phyloP scores from a whole-genome alignment of 257 asterid genomes.

The Fraxinus americana region DNA sequence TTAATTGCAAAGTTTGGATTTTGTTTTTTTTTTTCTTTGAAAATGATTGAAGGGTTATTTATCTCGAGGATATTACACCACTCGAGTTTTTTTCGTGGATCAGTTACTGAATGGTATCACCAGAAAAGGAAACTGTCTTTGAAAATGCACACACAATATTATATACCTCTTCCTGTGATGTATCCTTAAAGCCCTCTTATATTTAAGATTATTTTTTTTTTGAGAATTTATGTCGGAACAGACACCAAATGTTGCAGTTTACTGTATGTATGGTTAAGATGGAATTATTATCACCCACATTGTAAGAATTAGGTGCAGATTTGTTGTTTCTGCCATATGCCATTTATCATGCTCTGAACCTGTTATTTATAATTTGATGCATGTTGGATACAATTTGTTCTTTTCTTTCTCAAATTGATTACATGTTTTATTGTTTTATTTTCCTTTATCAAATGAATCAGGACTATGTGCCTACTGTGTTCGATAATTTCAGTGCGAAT shows the following conservation, averaged over 20 bases:
- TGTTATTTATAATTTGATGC: background rate
- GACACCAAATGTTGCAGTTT: background rate
- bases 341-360: background rate
- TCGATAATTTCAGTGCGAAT: conserved; percentile 43
- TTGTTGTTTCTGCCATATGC: background rate
- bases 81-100: background rate
- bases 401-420: background rate
- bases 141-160: background rate
- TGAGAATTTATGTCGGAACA: background rate
- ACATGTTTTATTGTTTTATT: background rate
- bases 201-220: background rate
- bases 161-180: background rate
- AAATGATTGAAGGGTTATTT: background rate
- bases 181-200: background rate
- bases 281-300: background rate
- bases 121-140: background rate
- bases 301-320: background rate
- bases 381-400: background rate
- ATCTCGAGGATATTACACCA: background rate
- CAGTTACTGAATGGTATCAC: background rate
- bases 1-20: background rate
- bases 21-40: too few relatives aligned
- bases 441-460: conserved; percentile 9
- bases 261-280: background rate
- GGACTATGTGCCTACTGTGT: conserved; percentile 44